A percentile compares a stretch with the other conserved stretches of the same genome.
Evolutionary conservation across 768 basidiomycete genomes (phyloP).

Genomic region (Serendipita sp.): DNA sequence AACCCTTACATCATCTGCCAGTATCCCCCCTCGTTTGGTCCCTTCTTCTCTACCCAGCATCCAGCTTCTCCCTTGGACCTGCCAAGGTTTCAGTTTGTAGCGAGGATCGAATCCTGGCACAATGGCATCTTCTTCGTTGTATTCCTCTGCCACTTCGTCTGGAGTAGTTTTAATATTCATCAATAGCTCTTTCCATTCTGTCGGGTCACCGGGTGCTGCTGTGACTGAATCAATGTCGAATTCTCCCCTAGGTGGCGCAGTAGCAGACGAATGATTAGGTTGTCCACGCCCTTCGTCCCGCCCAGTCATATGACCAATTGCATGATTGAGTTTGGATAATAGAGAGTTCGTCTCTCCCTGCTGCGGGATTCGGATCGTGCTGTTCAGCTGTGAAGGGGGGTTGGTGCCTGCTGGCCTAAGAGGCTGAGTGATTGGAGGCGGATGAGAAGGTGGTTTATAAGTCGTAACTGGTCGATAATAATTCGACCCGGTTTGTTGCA

Average conservation of each 20-base stretch:
- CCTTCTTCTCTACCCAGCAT: constrained; percentile 70
- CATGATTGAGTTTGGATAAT: background rate
- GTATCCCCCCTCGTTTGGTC: constrained; percentile 70
- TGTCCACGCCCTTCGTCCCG: background rate
- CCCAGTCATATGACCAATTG: background rate
- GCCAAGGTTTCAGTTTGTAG: constrained; percentile 67
- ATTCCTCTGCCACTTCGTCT: constrained; percentile 27
- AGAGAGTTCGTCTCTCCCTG: background rate
- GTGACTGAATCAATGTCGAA: background rate
- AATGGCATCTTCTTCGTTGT: constrained; percentile 48
- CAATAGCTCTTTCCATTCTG: background rate
- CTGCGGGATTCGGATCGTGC: background rate
- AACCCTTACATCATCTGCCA: constrained; percentile 70
- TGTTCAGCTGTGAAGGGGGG: background rate
- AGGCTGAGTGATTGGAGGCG: background rate
- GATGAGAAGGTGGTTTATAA: background rate
- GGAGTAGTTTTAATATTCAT: constrained; percentile 13
- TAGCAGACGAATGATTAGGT: background rate
- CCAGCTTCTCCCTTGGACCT: constrained; percentile 73
- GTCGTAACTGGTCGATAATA: background rate
- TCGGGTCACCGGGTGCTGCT: background rate
- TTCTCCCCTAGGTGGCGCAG: background rate
- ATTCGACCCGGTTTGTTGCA: background rate
- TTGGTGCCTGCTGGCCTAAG: background rate
- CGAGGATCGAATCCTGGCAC: constrained; percentile 65